Percentiles rank a stretch among this genome's conserved stretches.
Evolutionary conservation across 805 yeast species (phyloP).

Genomic region (Cyberlindnera petersonii): DNA sequence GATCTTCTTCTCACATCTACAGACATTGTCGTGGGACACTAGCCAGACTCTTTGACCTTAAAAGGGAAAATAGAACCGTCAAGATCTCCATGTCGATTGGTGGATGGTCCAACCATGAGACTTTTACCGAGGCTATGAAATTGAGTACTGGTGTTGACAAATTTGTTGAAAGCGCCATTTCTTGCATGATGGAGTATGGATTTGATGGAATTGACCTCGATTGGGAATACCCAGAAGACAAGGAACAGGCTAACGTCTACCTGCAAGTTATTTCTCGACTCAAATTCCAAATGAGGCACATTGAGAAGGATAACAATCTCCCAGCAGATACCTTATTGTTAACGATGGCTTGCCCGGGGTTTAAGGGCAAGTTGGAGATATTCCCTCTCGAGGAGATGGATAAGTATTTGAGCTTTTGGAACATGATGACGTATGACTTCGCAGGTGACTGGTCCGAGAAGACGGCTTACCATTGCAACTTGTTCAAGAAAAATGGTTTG

Average conservation of each 20-base stretch:
- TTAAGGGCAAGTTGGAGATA: conserved; percentile 38
- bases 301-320: conserved; percentile 32
- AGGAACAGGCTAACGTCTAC: conserved; percentile 41
- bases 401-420: conserved; percentile 61
- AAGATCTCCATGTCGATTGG: conserved; percentile 76
- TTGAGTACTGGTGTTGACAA: conserved; percentile 31
- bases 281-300: conserved; percentile 35
- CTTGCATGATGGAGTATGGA: conserved; percentile 47
- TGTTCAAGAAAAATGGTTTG: conserved; percentile 32
- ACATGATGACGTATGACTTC: conserved; percentile 89
- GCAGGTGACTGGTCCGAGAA: conserved; percentile 68
- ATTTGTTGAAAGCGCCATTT: conserved; percentile 50
- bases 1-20: conserved; percentile 11
- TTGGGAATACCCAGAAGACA: conserved; percentile 80
- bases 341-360: conserved; percentile 77
- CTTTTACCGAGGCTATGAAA: conserved; percentile 46
- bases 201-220: conserved; percentile 93
- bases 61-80: conserved; percentile 38
- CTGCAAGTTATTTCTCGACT: conserved; percentile 40
- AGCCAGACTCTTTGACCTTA: conserved; percentile 46
- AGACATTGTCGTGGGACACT: conserved; percentile 41
- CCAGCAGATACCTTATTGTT: conserved; percentile 38
- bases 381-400: conserved; percentile 55
- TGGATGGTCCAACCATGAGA: conserved; percentile 59
- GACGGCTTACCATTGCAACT: conserved; percentile 69